Base-by-base conservation (phyloP, 192 early-diverging fungal genomes). In the Podila epigama region DNA sequence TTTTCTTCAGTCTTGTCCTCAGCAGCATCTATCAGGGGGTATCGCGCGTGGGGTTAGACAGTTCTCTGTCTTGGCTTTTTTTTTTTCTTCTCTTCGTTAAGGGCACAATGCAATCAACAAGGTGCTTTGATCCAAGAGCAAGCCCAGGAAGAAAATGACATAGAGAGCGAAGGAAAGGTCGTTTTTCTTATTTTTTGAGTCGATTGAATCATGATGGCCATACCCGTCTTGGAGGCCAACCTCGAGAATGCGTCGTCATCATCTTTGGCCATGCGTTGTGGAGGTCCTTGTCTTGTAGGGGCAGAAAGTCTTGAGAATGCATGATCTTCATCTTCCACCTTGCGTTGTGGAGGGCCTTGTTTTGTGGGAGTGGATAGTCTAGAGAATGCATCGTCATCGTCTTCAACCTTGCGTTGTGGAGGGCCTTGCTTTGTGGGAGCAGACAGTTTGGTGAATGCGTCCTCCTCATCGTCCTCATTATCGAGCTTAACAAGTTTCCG, bases 1-100 rank as follows among this genome's bases (percentile, higher is more conserved):
- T 13, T 65, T 32, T 70, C 81, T 28, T 86, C 75, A 31, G 71
- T 83, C 18, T 66, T 40, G 35, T 63, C 48, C 1, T 58, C 63
- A 59, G 65, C 44, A 50, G 29, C 39, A 15, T 86, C 85, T 25
- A 82, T 70, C 52, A 63, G 68, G 32, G 33, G 40, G 51, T n/a
- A 13, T 33, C 60, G 29, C 18, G 16, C 15, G 53, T 51, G 20
- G 15, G 27, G 31, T n/a, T 39, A 42, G 31, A 52, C 54, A 32
- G 29, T n/a, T n/a, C n/a, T 20, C 32, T 41, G 25, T 57, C 36
- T 40, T 39, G 29, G 20, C 48, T 25, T 48, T 48, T 18, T 22
- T 22, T 48, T 16, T 41, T 48, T 48, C 44, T 48, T 22, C 20
- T 9, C n/a, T n/a, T n/a, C n/a, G n/a, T n/a, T n/a, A n/a, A n/a